Conservation (phyloP, 805 yeast genomes). For the Brettanomyces bruxellensis region DNA sequence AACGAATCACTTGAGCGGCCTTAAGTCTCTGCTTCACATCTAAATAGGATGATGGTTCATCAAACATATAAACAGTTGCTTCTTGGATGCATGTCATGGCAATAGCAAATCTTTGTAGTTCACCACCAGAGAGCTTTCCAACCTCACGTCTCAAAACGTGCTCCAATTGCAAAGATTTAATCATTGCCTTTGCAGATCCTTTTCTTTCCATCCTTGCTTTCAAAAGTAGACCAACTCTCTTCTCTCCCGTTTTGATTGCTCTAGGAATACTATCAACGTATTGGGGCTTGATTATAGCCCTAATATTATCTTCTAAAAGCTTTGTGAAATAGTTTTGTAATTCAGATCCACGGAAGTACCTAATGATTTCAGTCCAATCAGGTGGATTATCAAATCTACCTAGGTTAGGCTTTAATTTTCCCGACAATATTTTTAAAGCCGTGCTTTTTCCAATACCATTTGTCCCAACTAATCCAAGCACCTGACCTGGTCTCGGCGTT, state of each 20-base stretch:
- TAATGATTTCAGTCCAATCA: constrained; percentile 91
- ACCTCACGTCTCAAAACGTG: constrained; percentile 82
- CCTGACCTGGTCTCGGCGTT: constrained; percentile 98
- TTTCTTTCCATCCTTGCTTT: constrained; percentile 69
- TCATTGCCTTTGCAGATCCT: constrained; percentile 46
- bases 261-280: constrained; percentile 96
- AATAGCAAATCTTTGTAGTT: constrained; percentile 94
- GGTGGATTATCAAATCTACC: constrained; percentile 96
- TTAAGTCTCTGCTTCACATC: constrained; percentile 98
- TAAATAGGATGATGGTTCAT: constrained; percentile 96
- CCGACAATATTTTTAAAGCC: constrained; percentile 92
- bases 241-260: constrained; percentile 85
- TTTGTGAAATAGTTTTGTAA: constrained; percentile 94
- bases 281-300: constrained; percentile 97
- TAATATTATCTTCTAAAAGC: constrained; percentile 85
- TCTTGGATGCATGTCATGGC: constrained; percentile 94
- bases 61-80: constrained; percentile 97
- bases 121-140: constrained; percentile 92
- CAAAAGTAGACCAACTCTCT: constrained; percentile 77
- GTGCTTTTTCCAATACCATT: constrained; percentile 99
- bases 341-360: constrained; percentile 92
- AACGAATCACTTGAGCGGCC: constrained; percentile 92
- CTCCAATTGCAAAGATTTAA: constrained; percentile 64
- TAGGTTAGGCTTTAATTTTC: constrained; percentile 94
- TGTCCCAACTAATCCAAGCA: constrained; percentile 93